These are phyloP conservation scores for Talaromyces proteolyticus DNA, from an alignment of 495 filamentous ascomycete genomes.

Conservation along the genomic window DNA sequence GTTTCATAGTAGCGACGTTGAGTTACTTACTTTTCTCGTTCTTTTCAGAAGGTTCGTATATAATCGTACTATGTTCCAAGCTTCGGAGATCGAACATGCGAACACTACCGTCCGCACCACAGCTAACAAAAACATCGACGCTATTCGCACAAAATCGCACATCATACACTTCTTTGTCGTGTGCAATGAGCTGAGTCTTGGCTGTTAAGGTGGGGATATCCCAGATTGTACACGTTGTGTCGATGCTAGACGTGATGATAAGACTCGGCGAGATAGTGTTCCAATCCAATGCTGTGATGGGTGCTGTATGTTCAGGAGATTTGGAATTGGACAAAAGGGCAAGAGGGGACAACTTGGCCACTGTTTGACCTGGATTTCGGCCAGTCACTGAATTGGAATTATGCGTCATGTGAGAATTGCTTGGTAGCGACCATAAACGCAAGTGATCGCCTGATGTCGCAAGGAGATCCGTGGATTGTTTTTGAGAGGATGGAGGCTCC, in stretches of 20 bases:
- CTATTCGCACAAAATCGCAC: conserved; percentile 96
- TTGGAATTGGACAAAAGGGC: conserved; percentile 96
- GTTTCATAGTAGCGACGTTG: background rate
- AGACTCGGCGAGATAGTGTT: conserved; percentile 92
- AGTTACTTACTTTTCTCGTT: conserved; percentile 65
- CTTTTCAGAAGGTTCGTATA: conserved; percentile 93
- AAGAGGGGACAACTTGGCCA: conserved; percentile 86
- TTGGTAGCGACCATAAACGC: conserved; percentile 84
- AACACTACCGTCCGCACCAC: conserved; percentile 95
- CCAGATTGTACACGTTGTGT: conserved; percentile 99
- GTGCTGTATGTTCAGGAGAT: conserved; percentile 94
- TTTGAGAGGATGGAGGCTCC: conserved; percentile 96
- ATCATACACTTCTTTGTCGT: conserved; percentile 99
- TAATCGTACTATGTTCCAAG: conserved; percentile 97
- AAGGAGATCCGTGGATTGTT: conserved; percentile 91
- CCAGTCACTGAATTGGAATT: conserved; percentile 66
- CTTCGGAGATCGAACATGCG: conserved; percentile 98
- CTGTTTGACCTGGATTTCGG: conserved; percentile 53
- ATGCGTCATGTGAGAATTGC: conserved; percentile 36
- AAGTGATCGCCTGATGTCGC: conserved; percentile 97
- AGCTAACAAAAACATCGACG: conserved; percentile 95
- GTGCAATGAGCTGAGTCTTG: conserved; percentile 96
- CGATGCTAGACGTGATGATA: conserved; percentile 98
- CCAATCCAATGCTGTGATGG: conserved; percentile 95
- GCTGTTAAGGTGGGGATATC: conserved; percentile 97